Base-by-base conservation (phyloP, 2,329 filamentous ascomycete genomes). In the Cladosporium sp. region DNA sequence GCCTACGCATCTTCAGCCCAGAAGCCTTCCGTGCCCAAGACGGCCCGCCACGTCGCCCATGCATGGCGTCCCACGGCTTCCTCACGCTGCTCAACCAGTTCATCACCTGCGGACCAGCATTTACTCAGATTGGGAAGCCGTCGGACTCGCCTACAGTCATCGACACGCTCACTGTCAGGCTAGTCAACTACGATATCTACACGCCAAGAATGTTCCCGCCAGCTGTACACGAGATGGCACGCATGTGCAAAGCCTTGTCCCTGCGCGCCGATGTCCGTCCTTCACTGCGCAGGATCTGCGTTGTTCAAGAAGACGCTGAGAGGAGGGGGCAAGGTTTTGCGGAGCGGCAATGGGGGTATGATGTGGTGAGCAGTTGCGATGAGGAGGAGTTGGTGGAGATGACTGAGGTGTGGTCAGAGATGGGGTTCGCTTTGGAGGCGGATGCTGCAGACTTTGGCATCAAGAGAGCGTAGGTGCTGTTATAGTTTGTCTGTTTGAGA, bases 1-100 rank as follows among this genome's bases (percentile, higher is more conserved):
- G 68, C 6, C 64, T 72, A 6, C 66, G 65, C 23, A 68, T 73
- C 52, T 67, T 70, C 65, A 72, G 67, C 59, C 69, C 71, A 2
- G 72, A 74, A 67, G 66, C 68, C 5, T 74, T 73, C 46, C 65
- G 63, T 12, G 33, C 64, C 2, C 68, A 69, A n/a, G 67, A 69
- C n/a, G 62, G 67, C 44, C 68, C 66, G 68, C 67, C 69, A 2
- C 56, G 66, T 12, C 69, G 67, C 35, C 67, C 68, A 8, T 67
- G 69, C 16, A 62, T 65, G 5, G 65, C 66, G 1, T 70, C 70
- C 28, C 56, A 66, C 23, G 55, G 63, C 2, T 66, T 74, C 3
- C 65, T 71, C 28, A 66, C 62, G 11, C 67, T 73, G 21, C 65
- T 73, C 7, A 70, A 67, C 35, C 66, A 66, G n/a, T 69, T 72